Percentiles rank a stretch among this genome's conserved stretches.
These are phyloP conservation scores for Biscutella laevigata DNA, from an alignment of 441 rosid species.

Conservation along the genomic window DNA sequence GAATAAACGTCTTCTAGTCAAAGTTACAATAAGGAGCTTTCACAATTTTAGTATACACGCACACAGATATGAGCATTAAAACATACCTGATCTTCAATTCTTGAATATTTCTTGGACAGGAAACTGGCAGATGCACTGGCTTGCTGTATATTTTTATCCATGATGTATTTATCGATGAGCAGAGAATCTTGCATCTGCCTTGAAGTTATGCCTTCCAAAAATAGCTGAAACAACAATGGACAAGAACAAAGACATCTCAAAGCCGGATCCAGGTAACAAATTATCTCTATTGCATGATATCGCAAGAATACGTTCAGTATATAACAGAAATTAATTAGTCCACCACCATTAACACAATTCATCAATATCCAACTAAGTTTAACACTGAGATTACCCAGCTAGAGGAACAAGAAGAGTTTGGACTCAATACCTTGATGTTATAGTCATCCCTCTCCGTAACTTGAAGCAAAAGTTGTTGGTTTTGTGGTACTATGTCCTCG, in stretches of 20 bases:
- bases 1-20: conserved; percentile 6
- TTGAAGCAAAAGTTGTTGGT: conserved; percentile 90
- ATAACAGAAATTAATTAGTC: neutral
- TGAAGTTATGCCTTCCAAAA: conserved; percentile 70
- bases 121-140: conserved; percentile 58
- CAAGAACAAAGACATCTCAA: conserved; percentile 1
- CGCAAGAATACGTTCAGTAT: neutral
- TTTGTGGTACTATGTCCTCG: conserved; percentile 92
- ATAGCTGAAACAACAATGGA: conserved; percentile 53
- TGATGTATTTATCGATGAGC: conserved; percentile 44
- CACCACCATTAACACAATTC: neutral
- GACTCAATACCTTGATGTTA: conserved; percentile 74
- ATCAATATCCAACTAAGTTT: neutral
- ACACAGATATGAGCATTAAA: too few species aligned
- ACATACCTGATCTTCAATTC: conserved; percentile 93
- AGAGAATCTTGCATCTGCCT: conserved; percentile 67
- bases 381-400: neutral
- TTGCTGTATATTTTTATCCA: conserved; percentile 69
- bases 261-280: conserved; percentile 1
- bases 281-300: neutral
- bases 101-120: conserved; percentile 52
- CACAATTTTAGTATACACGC: neutral
- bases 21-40: neutral
- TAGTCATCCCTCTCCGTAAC: conserved; percentile 96
- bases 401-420: conserved; percentile 13